Evolutionary conservation across 768 basidiomycete species (phyloP).

Genomic region (Collybiopsis confluens): DNA sequence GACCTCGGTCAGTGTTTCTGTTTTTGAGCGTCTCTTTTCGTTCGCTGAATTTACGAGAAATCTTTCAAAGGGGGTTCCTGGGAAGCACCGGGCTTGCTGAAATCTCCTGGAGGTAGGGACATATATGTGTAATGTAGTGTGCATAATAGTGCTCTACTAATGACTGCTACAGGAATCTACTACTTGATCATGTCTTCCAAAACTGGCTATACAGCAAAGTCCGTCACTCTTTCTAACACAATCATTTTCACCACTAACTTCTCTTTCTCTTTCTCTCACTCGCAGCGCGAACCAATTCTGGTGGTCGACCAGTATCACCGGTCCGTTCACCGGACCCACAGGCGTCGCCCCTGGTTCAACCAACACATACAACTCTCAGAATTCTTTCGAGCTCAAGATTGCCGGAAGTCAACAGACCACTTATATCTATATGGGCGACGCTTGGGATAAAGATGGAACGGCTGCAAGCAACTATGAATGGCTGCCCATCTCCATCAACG

Average conservation of each 20-base stretch:
- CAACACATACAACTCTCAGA: slow-evolving; percentile 12
- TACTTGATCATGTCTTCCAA: slow-evolving; percentile 26
- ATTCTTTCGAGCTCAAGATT: slow-evolving; percentile 5
- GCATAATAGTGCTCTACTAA: no score
- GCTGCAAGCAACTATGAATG: slow-evolving; percentile 19
- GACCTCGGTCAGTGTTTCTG: not conserved
- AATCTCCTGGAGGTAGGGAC: not conserved
- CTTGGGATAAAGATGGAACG: slow-evolving; percentile 7
- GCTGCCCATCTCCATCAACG: slow-evolving; percentile 21
- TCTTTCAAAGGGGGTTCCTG: not conserved
- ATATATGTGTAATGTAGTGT: not conserved
- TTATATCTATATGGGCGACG: slow-evolving; percentile 9
- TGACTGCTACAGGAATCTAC: slow-evolving; percentile 9
- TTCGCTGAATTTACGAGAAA: not conserved
- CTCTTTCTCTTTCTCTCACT: no score
- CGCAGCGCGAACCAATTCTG: slow-evolving; percentile 17
- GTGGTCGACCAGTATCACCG: slow-evolving; percentile 1
- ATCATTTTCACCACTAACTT: slow-evolving; percentile 20
- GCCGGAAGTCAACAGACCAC: slow-evolving; percentile 7
- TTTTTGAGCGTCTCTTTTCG: not conserved
- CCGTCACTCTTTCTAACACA: slow-evolving; percentile 20
- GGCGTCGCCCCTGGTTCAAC: not conserved
- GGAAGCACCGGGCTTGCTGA: not conserved
- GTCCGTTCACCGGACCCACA: not conserved
- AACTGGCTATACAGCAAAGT: slow-evolving; percentile 24